These are phyloP conservation scores for Hymenoscyphus infarciens DNA, from an alignment of 2,329 filamentous ascomycete genomes.

Conservation along the genomic window DNA sequence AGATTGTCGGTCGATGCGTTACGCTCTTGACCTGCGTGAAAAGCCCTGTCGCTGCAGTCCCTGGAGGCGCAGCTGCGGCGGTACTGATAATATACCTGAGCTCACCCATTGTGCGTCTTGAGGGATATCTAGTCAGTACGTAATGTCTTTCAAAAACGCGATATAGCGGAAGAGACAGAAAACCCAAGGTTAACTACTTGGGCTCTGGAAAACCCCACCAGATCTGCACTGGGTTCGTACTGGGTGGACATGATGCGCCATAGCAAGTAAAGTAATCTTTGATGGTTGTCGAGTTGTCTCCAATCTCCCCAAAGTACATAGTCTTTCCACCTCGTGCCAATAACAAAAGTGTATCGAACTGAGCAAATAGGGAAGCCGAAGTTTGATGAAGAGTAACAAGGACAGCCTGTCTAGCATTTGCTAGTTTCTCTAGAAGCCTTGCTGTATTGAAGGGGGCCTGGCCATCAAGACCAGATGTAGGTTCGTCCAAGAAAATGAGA, in stretches of 20 bases:
- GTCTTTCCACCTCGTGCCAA: conserved; percentile 59
- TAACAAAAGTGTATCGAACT: conserved; percentile 58
- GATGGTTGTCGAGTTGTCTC: conserved; percentile 26
- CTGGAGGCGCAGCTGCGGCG: background rate
- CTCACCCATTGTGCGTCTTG: background rate
- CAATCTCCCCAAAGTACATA: conserved; percentile 64
- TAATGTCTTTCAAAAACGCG: background rate
- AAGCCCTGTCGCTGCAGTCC: conserved; percentile 48
- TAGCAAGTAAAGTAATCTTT: conserved; percentile 64
- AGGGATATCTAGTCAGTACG: background rate
- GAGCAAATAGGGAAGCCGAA: conserved; percentile 46
- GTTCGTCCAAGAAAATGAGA: conserved; percentile 57
- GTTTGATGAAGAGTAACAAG: conserved; percentile 52
- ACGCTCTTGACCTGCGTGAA: conserved; percentile 61
- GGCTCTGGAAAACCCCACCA: conserved; percentile 65
- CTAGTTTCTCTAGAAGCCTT: conserved; percentile 55
- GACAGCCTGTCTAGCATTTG: conserved; percentile 47
- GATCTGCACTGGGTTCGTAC: conserved; percentile 65
- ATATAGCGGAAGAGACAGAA: conserved; percentile 39
- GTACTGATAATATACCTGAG: background rate
- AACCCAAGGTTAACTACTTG: conserved; percentile 46
- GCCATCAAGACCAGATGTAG: conserved; percentile 55
- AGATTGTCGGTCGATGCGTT: conserved; percentile 64
- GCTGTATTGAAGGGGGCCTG: conserved; percentile 60
- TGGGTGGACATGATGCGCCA: conserved; percentile 61